Percentiles rank a stretch among this genome's conserved stretches.
phyloP scores from a whole-genome alignment of 805 yeast genomes.

The Saccharomycopsis olivae region DNA sequence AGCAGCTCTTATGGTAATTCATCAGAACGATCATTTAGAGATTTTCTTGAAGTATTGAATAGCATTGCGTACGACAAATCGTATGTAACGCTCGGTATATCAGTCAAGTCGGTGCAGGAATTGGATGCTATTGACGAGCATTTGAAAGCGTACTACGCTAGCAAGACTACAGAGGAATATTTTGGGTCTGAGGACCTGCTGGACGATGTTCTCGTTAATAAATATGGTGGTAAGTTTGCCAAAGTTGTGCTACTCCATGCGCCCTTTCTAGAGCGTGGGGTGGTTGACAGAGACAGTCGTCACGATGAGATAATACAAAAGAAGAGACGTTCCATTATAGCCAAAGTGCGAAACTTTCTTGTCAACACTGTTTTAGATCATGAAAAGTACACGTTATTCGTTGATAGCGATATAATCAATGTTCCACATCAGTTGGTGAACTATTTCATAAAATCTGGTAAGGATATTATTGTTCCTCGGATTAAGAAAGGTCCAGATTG shows the following conservation, averaged over 20 bases:
- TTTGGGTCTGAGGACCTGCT: too few relatives aligned
- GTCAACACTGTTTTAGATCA: slow-evolving; percentile 20
- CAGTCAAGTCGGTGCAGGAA: slow-evolving; percentile 8
- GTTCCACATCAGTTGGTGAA: slow-evolving; percentile 21
- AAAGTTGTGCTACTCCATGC: slow-evolving; percentile 26
- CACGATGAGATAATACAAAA: slow-evolving; percentile 20
- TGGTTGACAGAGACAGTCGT: slow-evolving; percentile 18
- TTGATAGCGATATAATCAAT: slow-evolving; percentile 25
- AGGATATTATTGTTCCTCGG: slow-evolving; percentile 25
- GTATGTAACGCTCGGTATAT: slow-evolving; percentile 4
- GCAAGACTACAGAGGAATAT: background rate
- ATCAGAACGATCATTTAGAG: slow-evolving; percentile 1
- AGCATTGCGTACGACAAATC: slow-evolving; percentile 4
- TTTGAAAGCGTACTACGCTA: slow-evolving; percentile 6
- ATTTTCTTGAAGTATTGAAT: slow-evolving; percentile 7
- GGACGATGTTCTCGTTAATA: too few relatives aligned
- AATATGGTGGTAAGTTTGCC: slow-evolving; percentile 4
- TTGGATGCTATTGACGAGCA: background rate
- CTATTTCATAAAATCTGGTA: slow-evolving; percentile 21
- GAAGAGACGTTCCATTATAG: slow-evolving; percentile 21
- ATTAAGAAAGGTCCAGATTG: slow-evolving; percentile 20
- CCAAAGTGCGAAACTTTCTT: slow-evolving; percentile 23
- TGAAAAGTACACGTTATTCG: slow-evolving; percentile 24
- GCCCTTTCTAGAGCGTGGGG: slow-evolving; percentile 26
- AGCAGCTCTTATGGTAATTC: slow-evolving; percentile 9